These are phyloP conservation scores for Trametes gibbosa DNA, from an alignment of 768 basidiomycete genomes.

Conservation along the genomic window DNA sequence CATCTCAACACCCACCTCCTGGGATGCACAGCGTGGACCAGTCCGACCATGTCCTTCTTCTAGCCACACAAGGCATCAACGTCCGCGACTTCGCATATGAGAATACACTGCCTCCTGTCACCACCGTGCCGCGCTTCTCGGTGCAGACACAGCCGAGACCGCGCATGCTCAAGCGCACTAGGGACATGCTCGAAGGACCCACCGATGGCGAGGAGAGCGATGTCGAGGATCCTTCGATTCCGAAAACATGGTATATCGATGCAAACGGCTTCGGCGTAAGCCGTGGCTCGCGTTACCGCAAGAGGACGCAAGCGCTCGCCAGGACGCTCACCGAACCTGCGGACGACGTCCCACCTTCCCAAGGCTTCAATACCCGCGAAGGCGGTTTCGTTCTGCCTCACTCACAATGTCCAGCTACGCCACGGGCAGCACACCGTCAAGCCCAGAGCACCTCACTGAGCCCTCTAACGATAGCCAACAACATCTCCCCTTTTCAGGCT, in stretches of 20 bases:
- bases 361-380: slow-evolving; percentile 13
- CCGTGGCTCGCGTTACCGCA: slow-evolving; percentile 13
- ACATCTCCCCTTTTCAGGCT: background rate
- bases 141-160: slow-evolving; percentile 47
- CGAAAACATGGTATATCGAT: slow-evolving; percentile 15
- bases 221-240: slow-evolving; percentile 8
- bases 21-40: background rate
- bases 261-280: slow-evolving; percentile 12
- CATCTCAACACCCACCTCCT: slow-evolving; percentile 5
- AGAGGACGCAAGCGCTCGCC: slow-evolving; percentile 30
- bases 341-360: slow-evolving; percentile 16
- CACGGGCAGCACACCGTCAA: background rate
- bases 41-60: slow-evolving; percentile 12
- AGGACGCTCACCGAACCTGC: slow-evolving; percentile 37
- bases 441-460: background rate
- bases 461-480: background rate
- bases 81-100: slow-evolving; percentile 68
- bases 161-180: slow-evolving; percentile 37
- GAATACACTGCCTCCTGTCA: slow-evolving; percentile 60
- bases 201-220: slow-evolving; percentile 24
- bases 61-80: slow-evolving; percentile 38
- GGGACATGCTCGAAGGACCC: slow-evolving; percentile 30
- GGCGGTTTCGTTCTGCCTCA: slow-evolving; percentile 1
- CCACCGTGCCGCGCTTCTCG: slow-evolving; percentile 43
- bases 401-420: slow-evolving; percentile 9